phyloP scores from a whole-genome alignment of 192 early-diverging fungal genomes.

The Linnemannia elongata region DNA sequence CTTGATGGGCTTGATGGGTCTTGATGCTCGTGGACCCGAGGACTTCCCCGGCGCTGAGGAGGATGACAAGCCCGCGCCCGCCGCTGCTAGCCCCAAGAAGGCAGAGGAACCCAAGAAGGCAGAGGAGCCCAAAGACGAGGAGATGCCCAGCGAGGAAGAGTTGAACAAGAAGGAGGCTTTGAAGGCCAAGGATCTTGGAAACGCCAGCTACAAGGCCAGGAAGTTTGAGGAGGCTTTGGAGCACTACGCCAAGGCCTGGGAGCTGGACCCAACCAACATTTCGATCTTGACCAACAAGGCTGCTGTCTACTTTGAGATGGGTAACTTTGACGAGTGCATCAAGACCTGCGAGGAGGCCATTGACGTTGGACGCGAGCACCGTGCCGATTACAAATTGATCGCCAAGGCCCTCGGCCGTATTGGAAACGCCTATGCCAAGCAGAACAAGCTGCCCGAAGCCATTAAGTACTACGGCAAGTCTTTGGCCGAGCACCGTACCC shows the following conservation, averaged over 20 bases:
- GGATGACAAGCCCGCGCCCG: slow-evolving; percentile 7
- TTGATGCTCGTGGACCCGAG: slow-evolving; percentile 66
- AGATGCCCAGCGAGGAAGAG: slow-evolving; percentile 72
- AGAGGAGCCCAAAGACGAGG: slow-evolving; percentile 52
- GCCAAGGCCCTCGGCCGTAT: slow-evolving; percentile 95
- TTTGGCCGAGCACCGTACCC: slow-evolving; percentile 94
- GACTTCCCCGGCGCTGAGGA: slow-evolving; percentile 50
- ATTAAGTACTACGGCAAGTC: slow-evolving; percentile 96
- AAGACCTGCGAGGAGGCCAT: slow-evolving; percentile 92
- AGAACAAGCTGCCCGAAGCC: slow-evolving; percentile 83
- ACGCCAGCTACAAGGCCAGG: slow-evolving; percentile 92
- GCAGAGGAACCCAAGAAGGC: slow-evolving; percentile 52
- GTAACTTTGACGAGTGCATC: slow-evolving; percentile 93
- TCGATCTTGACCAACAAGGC: slow-evolving; percentile 97
- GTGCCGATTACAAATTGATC: slow-evolving; percentile 95
- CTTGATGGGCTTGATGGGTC: slow-evolving; percentile 82
- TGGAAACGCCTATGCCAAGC: slow-evolving; percentile 89
- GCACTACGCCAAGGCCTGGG: slow-evolving; percentile 93
- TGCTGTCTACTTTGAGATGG: slow-evolving; percentile 96
- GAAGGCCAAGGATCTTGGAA: slow-evolving; percentile 89
- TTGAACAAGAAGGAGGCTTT: slow-evolving; percentile 75
- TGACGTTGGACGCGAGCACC: slow-evolving; percentile 90
- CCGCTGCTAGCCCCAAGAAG: slow-evolving; percentile 26
- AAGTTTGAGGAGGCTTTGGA: slow-evolving; percentile 90
- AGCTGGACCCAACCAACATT: slow-evolving; percentile 90